A percentile compares a stretch with the other conserved stretches of the same genome.
Conservation (phyloP, 1,139 yeast genomes). For the Candida freyschussii region DNA sequence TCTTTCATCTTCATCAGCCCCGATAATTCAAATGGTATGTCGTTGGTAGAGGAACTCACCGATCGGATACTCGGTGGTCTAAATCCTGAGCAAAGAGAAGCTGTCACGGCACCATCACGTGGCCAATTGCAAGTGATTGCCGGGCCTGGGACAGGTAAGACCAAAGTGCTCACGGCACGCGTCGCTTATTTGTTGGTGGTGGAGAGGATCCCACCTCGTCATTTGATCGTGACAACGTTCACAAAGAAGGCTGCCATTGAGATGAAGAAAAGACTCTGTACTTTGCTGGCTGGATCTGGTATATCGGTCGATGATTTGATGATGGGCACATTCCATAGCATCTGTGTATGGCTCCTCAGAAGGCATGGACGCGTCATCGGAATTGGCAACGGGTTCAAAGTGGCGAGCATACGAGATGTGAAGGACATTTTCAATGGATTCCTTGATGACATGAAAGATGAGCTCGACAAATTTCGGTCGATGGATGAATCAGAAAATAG, state of each 20-base stretch:
- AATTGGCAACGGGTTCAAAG: slow-evolving; percentile 40
- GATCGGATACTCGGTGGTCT: slow-evolving; percentile 28
- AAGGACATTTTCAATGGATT: slow-evolving; percentile 43
- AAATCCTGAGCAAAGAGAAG: slow-evolving; percentile 54
- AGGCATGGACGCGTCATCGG: slow-evolving; percentile 52
- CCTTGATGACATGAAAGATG: slow-evolving; percentile 33
- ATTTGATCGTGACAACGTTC: slow-evolving; percentile 80
- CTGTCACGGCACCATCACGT: slow-evolving; percentile 51
- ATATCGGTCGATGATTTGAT: slow-evolving; percentile 39
- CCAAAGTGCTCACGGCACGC: slow-evolving; percentile 73
- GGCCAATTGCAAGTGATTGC: slow-evolving; percentile 74
- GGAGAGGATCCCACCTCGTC: slow-evolving; percentile 48
- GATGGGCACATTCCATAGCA: slow-evolving; percentile 85
- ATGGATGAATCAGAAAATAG: slow-evolving; percentile 17
- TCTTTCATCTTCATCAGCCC: too few relatives aligned
- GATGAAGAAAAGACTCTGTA: slow-evolving; percentile 56
- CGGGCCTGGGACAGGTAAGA: slow-evolving; percentile 82
- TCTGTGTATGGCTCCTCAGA: slow-evolving; percentile 59
- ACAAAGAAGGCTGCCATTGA: slow-evolving; percentile 89
- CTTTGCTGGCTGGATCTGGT: slow-evolving; percentile 37
- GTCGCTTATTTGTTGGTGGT: slow-evolving; percentile 63
- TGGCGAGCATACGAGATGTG: slow-evolving; percentile 68
- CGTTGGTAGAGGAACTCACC: too few relatives aligned
- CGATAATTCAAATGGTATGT: too few relatives aligned
- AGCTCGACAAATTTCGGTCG: slow-evolving; percentile 28